These are phyloP conservation scores for Serendipita vermifera DNA, from an alignment of 768 basidiomycete genomes.

Conservation along the genomic window DNA sequence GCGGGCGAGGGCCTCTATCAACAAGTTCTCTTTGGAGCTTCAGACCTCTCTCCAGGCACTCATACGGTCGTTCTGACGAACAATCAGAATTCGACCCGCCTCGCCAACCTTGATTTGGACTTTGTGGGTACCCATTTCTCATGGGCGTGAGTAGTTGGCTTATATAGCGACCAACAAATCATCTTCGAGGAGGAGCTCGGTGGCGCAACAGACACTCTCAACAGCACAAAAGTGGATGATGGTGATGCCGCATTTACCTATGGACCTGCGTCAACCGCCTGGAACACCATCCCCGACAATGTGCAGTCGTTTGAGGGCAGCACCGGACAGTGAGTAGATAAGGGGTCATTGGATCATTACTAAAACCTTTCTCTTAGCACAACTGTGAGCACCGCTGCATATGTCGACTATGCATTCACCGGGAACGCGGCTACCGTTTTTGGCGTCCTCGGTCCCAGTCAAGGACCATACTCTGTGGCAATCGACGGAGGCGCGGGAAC, in stretches of 20 bases:
- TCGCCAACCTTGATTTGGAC: not conserved
- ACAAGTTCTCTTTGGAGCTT: conserved; percentile 1
- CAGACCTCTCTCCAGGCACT: not conserved
- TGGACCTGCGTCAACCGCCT: not conserved
- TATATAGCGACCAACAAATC: not conserved
- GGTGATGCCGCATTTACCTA: not conserved
- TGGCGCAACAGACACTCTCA: not conserved
- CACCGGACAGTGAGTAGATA: not conserved
- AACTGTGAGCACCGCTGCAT: not conserved
- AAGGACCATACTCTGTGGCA: not conserved
- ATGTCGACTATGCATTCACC: not conserved
- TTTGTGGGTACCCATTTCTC: not conserved
- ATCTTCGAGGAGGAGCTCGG: not conserved
- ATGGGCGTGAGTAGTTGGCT: not conserved
- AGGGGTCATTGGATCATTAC: not conserved
- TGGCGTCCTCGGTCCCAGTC: not conserved
- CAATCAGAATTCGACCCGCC: not conserved
- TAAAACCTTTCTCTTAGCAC: not conserved
- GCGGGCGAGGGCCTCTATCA: not conserved
- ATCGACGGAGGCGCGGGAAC: not conserved
- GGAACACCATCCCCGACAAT: conserved; percentile 4
- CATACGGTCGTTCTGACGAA: not conserved
- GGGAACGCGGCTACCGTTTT: not conserved
- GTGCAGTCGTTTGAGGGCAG: not conserved
- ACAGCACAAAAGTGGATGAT: not conserved